Evolutionary conservation across 129 eudicot species (phyloP).

Genomic region (Chrysanthemum makinoi): DNA sequence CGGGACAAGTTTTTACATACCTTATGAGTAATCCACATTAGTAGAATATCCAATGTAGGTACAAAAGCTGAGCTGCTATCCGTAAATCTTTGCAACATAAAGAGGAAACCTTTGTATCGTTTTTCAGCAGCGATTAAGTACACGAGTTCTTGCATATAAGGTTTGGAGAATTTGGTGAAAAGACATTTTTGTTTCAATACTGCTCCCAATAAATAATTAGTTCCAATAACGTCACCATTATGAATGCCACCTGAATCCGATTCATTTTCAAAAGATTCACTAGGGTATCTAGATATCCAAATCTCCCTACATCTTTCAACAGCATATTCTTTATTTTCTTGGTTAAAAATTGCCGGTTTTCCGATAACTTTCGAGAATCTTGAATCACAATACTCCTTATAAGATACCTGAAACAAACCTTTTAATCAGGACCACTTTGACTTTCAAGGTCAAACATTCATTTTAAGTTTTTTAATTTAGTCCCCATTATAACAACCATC

Average conservation of each 20-base stretch:
- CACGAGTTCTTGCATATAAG: conserved; percentile 72
- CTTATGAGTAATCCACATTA: conserved; percentile 95
- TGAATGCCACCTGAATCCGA: conserved; percentile 25
- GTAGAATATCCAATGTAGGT: conserved; percentile 77
- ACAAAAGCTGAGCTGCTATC: conserved; percentile 49
- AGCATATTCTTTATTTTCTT: conserved; percentile 84
- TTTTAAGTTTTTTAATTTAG: neutral
- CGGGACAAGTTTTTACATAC: conserved; percentile 28
- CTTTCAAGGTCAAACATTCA: conserved; percentile 7
- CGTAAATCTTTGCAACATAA: conserved; percentile 50
- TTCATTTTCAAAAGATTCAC: conserved; percentile 81
- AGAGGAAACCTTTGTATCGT: conserved; percentile 65
- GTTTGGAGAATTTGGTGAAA: conserved; percentile 49
- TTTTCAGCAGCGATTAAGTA: conserved; percentile 77
- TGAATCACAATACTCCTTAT: conserved; percentile 67
- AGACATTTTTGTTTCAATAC: conserved; percentile 52
- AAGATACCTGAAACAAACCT: conserved; percentile 49
- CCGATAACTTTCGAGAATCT: conserved; percentile 84
- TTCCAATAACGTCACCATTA: conserved; percentile 1
- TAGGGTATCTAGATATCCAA: conserved; percentile 64
- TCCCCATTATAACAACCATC: neutral
- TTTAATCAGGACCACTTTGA: conserved; percentile 8
- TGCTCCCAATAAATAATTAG: conserved; percentile 47
- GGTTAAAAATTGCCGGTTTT: conserved; percentile 71
- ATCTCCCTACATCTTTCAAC: conserved; percentile 69